Base-by-base conservation (phyloP, 106 monocot genomes). In the Acorus calamus region DNA sequence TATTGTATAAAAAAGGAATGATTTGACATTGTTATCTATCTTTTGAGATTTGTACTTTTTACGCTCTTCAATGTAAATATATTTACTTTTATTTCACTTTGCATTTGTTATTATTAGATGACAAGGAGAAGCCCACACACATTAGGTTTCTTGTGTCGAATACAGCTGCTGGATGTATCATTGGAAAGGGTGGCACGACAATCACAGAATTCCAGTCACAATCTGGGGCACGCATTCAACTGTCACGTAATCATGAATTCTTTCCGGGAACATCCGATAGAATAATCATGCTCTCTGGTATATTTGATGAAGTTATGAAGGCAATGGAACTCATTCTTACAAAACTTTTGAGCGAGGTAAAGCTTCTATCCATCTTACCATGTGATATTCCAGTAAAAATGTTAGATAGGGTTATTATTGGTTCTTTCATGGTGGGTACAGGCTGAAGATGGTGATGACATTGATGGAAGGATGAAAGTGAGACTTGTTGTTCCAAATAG, bases 221-320 rank as follows among this genome's bases (percentile, higher is more conserved):
- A 50, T 98, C 98, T 64, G 92, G 92, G 48, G 85, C 98, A 71
- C 91, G 98, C 46, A 98, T 98, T 65, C 98, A 98, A 70, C 62
- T 98, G 50, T 98, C 98, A 62, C 81, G 98, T 55, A 92, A 85
- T 59, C 78, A 98, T 69, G 98, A 98, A 72, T 88, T 92, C 50
- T 98, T 98, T 72, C 98, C 91, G 48, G 98, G 87, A 62, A 98
- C 98, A 57, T 83, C 87, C 49, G 98, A 98, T 64, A 85, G 98
- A 61, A 86, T 98, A 65, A 91, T 98, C 46, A 78, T 98, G 82
- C 70, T 92, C 64, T 88, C 92, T 75, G 98, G 98, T 56, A 50
- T 59, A 46, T 73, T 85, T 77, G 69, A 69, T 81, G 92, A 98
- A 59, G 69, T 98, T 64, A 70, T 88, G 5, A 92, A 88, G 57